Base-by-base conservation (phyloP, 2,329 filamentous ascomycete species). In the Lizonia empirigonia region DNA sequence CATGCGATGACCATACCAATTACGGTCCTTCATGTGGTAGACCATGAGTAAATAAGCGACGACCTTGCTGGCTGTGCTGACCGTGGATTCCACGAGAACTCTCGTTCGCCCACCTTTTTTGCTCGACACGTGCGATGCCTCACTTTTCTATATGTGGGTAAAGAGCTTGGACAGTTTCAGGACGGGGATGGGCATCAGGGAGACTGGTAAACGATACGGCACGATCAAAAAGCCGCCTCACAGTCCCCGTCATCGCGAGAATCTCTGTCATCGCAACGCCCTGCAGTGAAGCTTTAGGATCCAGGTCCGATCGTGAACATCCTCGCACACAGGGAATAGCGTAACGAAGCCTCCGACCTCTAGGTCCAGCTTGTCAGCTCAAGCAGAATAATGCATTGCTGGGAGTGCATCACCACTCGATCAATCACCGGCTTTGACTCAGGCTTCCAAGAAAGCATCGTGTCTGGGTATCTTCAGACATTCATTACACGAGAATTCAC, bases 101-200 rank as follows among this genome's bases (percentile, higher is more conserved):
- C 15, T 26, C 15, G 41, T 46, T 51, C 48, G 32, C 41, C 48
- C 48, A 51, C 41, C n/a, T 23, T 51, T 46, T 36, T 32, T 32
- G 12, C n/a, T 29, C 9, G 22, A 20, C 23, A 45, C 29, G 13
- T 33, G 24, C 36, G 19, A 20, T 41, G 30, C 36, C 20, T 46
- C 36, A 37, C 38, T 41, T 35, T 12, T n/a, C 12, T 27, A 8
- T 16, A 20, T 30, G 16, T 32, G 26, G 15, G 15, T 12, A 13
- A 40, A 41, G 19, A 32, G 32, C 37, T 35, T 26, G 26, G 37
- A 27, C 9, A 8, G 19, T 33, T 33, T 27, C 32, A 44, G 5
- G 20, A 24, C 8, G 23, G 18, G 15, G 19, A 18, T 23, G 7
- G 19, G 22, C 13, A 6, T n/a, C 18, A 27, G 23, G 23, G 16